Evolutionary conservation across 1,284 basidiomycete genomes (phyloP).

Genomic region (Ustilago cynodontis): DNA sequence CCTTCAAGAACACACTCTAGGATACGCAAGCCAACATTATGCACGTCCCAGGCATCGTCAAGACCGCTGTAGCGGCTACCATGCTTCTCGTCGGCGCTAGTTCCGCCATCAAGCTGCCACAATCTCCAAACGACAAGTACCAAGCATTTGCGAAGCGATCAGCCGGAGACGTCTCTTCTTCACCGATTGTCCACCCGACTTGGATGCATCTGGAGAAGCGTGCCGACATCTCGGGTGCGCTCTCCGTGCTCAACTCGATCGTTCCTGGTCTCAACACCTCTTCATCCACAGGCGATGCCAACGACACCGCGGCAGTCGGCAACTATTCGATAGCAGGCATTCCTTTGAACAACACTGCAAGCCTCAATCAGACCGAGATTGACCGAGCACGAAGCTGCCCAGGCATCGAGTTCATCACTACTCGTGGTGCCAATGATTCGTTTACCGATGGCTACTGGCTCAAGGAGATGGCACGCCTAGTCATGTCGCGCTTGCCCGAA

Average conservation of each 20-base stretch:
- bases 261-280: slow-evolving; percentile 34
- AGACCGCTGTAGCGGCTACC: slow-evolving; percentile 7
- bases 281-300: background rate
- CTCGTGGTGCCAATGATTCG: slow-evolving; percentile 36
- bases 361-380: slow-evolving; percentile 30
- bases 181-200: slow-evolving; percentile 16
- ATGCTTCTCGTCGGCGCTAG: slow-evolving; percentile 10
- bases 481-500: slow-evolving; percentile 29
- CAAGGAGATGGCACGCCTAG: slow-evolving; percentile 34
- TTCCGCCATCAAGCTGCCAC: slow-evolving; percentile 12
- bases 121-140: slow-evolving; percentile 22
- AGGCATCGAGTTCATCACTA: slow-evolving; percentile 34
- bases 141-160: slow-evolving; percentile 5
- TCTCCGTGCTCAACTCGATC: slow-evolving; percentile 18
- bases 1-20: background rate
- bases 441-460: slow-evolving; percentile 31
- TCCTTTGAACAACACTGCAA: slow-evolving; percentile 34
- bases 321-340: slow-evolving; percentile 30
- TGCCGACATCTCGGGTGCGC: slow-evolving; percentile 14
- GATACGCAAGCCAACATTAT: slow-evolving; percentile 1
- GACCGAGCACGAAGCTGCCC: slow-evolving; percentile 27
- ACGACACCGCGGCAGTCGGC: slow-evolving; percentile 7
- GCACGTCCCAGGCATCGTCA: slow-evolving; percentile 21
- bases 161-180: slow-evolving; percentile 18
- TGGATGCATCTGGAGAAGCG: slow-evolving; percentile 32